These are phyloP conservation scores for Verticillium nubilum DNA, from an alignment of 2,329 filamentous ascomycete genomes.

Conservation along the genomic window DNA sequence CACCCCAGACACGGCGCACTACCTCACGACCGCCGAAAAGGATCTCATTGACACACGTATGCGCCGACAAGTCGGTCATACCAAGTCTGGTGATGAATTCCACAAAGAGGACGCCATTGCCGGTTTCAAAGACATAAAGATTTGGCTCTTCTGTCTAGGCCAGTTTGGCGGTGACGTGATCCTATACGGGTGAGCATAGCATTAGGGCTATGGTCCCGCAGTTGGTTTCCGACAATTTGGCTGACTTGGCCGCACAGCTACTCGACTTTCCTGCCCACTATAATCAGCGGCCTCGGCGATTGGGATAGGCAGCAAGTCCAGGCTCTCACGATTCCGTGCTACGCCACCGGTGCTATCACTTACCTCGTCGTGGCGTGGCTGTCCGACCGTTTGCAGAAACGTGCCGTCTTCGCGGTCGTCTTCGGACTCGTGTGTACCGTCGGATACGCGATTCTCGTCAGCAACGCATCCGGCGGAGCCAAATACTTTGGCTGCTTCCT, in stretches of 20 bases:
- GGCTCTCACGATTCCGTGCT: slow-evolving; percentile 64
- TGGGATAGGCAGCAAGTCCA: slow-evolving; percentile 39
- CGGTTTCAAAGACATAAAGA: slow-evolving; percentile 57
- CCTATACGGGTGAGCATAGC: slow-evolving; percentile 38
- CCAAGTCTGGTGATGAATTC: slow-evolving; percentile 20
- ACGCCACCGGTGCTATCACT: slow-evolving; percentile 53
- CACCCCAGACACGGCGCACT: slow-evolving; percentile 48
- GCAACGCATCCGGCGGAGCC: slow-evolving; percentile 43
- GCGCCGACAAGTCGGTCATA: slow-evolving; percentile 21
- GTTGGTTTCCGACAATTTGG: neutral
- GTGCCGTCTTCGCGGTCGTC: slow-evolving; percentile 48
- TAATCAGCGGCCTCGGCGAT: slow-evolving; percentile 55
- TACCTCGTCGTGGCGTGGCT: slow-evolving; percentile 53
- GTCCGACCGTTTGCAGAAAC: slow-evolving; percentile 51
- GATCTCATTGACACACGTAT: slow-evolving; percentile 8
- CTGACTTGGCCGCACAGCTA: slow-evolving; percentile 24
- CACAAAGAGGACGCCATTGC: slow-evolving; percentile 51
- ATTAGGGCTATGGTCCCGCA: neutral
- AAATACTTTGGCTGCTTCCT: slow-evolving; percentile 61
- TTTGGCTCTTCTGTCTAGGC: slow-evolving; percentile 52
- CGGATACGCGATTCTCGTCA: slow-evolving; percentile 56
- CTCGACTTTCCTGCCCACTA: slow-evolving; percentile 61
- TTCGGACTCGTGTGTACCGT: slow-evolving; percentile 44
- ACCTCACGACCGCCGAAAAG: slow-evolving; percentile 46
- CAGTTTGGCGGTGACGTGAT: slow-evolving; percentile 60